These are phyloP conservation scores for Diaporthe vaccinii DNA, from an alignment of 2,329 filamentous ascomycete genomes.

Conservation along the genomic window DNA sequence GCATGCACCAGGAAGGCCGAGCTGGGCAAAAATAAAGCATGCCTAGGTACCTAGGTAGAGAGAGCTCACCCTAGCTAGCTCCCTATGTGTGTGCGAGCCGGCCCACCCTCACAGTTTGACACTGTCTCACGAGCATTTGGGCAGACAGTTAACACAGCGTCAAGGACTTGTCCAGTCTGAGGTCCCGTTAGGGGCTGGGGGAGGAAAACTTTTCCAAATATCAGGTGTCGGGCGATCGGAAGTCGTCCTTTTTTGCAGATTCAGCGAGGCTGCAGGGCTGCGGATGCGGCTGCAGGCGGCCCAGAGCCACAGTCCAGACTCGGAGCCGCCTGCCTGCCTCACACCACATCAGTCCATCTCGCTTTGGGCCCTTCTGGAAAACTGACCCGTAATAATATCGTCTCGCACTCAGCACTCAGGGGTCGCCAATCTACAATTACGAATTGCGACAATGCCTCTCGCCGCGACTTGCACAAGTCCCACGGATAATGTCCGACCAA, in stretches of 20 bases:
- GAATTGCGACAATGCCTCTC: background rate
- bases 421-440: conserved; percentile 26
- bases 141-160: background rate
- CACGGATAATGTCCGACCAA: conserved; percentile 26
- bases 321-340: conserved; percentile 5
- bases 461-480: background rate
- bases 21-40: background rate
- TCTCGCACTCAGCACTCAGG: conserved; percentile 32
- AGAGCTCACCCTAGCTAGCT: conserved; percentile 7
- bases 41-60: background rate
- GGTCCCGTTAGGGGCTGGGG: background rate
- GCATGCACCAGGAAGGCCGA: background rate
- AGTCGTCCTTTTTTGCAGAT: background rate
- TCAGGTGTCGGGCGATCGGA: conserved; percentile 25
- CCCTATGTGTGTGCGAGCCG: background rate
- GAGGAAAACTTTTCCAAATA: background rate
- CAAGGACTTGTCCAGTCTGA: background rate
- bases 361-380: conserved; percentile 22
- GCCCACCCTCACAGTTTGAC: background rate
- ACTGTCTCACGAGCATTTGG: background rate
- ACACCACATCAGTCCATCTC: conserved; percentile 36
- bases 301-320: background rate
- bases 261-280: background rate
- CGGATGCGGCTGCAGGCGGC: background rate
- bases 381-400: conserved; percentile 34